Evolutionary conservation across 2,329 filamentous ascomycete species (phyloP), one percentile per base, ranked within the genome.

Genomic region (Leptographium galeiforme): DNA sequence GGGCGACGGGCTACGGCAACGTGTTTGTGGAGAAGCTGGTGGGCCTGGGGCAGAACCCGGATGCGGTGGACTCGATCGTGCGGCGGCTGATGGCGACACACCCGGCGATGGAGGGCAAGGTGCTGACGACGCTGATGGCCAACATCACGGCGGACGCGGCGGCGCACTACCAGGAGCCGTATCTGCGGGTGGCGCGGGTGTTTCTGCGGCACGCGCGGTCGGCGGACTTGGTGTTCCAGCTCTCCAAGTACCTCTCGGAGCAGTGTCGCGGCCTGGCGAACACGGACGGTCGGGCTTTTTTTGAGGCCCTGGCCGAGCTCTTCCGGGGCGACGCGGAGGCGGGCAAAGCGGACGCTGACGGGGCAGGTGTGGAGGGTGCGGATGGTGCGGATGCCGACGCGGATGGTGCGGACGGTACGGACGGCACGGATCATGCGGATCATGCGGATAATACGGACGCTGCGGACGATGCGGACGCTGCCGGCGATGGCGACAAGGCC

Each of bases 1-100:
- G 59, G 60, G 51, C 57, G n/a, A 33, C 54, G 32, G 54, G 61
- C 45, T 56, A 48, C 16, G 59, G 61, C 52, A 79, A 76, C 57
- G 68, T 81, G n/a, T 79, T 85, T 51, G 63, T 84, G 30, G 79
- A 82, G 61, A 87, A 85, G 63, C 70, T 89, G 32, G 70, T 89
- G 33, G 70, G 71, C 19, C 72, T 85, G 49, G 75, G 83, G 57
- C 77, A 83, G 61, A 81, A 80, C 52, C 64, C 67, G 0, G 57
- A 62, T 2, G 70, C 71, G 2, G 79, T 77, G 2, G 70, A 76
- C 50, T 68, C 67, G 13, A 84, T 89, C 51, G 63, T 89, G 49
- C 66, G 66, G 40, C 69, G 73, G 4, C 70, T 89, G 39, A 66
- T 86, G 44, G 66, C 69, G n/a, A 68, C 76, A 19, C 74, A 76